A percentile compares a stretch with the other conserved stretches of the same genome.
Conservation (phyloP, 306 rosid species). For the Prinsepia uniflora region DNA sequence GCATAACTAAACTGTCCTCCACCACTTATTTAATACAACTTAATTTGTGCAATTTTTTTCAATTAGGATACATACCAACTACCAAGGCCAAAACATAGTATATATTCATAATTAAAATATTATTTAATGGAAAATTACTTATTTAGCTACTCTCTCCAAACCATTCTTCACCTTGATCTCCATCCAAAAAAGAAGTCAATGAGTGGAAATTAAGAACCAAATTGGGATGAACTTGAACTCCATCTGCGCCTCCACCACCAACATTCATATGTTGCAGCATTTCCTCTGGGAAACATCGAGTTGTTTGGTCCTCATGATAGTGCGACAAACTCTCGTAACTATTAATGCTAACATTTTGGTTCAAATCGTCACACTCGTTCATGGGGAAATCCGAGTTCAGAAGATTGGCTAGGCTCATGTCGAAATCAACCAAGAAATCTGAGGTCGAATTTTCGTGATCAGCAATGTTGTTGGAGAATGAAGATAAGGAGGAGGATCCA, state of each 20-base stretch:
- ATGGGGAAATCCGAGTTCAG: background rate
- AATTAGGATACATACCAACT: background rate
- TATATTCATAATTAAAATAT: background rate
- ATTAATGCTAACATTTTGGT: background rate
- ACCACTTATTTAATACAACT: background rate
- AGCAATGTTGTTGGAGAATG: background rate
- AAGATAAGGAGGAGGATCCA: background rate
- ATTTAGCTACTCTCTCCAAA: constrained; percentile 7
- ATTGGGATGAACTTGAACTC: constrained; percentile 5
- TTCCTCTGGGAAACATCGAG: constrained; percentile 4
- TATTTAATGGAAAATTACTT: background rate
- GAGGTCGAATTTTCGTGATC: constrained; percentile 8
- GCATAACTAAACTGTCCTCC: background rate
- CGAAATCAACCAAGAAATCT: constrained; percentile 9
- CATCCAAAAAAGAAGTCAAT: constrained; percentile 2
- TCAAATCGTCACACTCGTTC: background rate
- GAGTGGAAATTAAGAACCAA: constrained; percentile 10
- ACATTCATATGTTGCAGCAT: background rate
- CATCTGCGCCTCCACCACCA: background rate
- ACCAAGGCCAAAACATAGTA: background rate
- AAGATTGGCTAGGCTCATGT: background rate
- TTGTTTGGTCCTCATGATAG: background rate
- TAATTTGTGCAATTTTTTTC: background rate
- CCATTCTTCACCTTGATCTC: constrained; percentile 6
- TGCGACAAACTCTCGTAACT: background rate